Evolutionary conservation across 129 eudicot genomes (phyloP), one percentile per base, ranked within the genome.

Genomic region (Pseudognaphalium luteoalbum): DNA sequence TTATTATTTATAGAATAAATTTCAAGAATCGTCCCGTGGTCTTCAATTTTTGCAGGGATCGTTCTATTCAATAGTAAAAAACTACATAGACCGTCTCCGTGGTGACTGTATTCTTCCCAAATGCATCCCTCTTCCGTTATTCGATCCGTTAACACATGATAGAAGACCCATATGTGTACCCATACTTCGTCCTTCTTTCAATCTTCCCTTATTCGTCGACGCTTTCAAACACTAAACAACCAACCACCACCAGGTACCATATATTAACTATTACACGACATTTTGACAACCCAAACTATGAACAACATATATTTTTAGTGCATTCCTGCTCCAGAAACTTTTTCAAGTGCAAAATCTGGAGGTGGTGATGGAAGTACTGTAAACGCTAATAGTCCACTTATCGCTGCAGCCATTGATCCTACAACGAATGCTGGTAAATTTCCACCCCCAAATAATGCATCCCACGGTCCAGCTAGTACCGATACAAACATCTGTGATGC

Each of bases 381-480:
- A 4, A 90, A 50, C 0, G 96, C 88, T 25, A 83, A 70, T 7
- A 92, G 59, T 2, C 92, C 95, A 60, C 94, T 87, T 5, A 70
- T 22, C 3, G 87, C 86, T 10, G 96, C 92, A 0, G 96, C 83
- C 0, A 85, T n/a, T 0, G 92, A 90, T 35, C 90, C 98, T 0
- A 83, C 74, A 0, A 88, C 62, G 32, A 92, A 90, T 0, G 93
- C 86, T 5, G 98, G 96, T 51, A 89, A 32, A 79, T 92, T 92
- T 41, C 96, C 87, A 1, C 90, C 90, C 1, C 92, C 94, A 9
- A 90, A 88, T 6, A 86, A 9, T 2, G 82, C 67, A 51, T 88
- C 96, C 82, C 83, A 88, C 9, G 96, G 95, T 73, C 96, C 98
- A 71, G 86, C 81, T 7, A 85, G 39, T 17, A 93, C 21, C 0